Percentiles rank a stretch among this genome's conserved stretches.
Conservation (phyloP, 2,329 filamentous ascomycete genomes). For the Pseudomassariella vexata region DNA sequence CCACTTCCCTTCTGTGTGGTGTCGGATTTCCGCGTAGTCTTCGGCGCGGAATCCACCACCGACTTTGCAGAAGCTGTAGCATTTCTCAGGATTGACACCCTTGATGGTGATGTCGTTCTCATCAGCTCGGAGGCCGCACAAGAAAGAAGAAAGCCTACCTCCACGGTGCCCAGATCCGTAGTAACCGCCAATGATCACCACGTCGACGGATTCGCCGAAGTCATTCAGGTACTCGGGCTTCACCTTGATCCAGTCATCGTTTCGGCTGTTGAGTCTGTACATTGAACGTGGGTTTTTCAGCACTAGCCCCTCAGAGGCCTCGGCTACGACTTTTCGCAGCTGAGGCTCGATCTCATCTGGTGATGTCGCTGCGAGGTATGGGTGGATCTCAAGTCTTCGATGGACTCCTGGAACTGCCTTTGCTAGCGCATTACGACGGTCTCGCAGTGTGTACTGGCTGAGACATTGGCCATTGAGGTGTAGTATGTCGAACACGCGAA, state of each 20-base stretch:
- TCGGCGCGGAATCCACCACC: conserved; percentile 85
- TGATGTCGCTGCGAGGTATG: conserved; percentile 59
- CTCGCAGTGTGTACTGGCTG: conserved; percentile 75
- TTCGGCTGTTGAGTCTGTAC: conserved; percentile 83
- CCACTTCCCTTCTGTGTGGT: conserved; percentile 90
- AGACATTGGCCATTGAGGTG: conserved; percentile 78
- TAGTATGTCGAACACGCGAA: conserved; percentile 84
- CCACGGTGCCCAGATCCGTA: conserved; percentile 84
- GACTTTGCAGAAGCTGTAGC: conserved; percentile 94
- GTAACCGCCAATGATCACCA: conserved; percentile 84
- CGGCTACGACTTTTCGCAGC: conserved; percentile 76
- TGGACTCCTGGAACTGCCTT: conserved; percentile 64
- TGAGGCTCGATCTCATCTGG: conserved; percentile 71
- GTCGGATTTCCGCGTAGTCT: conserved; percentile 78
- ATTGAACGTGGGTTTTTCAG: conserved; percentile 86
- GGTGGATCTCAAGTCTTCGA: conserved; percentile 78
- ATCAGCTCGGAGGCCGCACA: conserved; percentile 81
- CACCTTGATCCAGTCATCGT: conserved; percentile 97
- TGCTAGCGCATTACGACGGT: conserved; percentile 71
- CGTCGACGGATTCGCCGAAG: conserved; percentile 89
- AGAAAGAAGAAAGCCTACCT: conserved; percentile 74
- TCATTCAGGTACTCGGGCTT: conserved; percentile 98
- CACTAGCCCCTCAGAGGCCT: conserved; percentile 84
- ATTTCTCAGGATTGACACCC: conserved; percentile 64
- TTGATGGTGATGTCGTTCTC: conserved; percentile 58